phyloP scores from a whole-genome alignment of 352 stramenopile genomes.

The Phytopythium mirpurense region DNA sequence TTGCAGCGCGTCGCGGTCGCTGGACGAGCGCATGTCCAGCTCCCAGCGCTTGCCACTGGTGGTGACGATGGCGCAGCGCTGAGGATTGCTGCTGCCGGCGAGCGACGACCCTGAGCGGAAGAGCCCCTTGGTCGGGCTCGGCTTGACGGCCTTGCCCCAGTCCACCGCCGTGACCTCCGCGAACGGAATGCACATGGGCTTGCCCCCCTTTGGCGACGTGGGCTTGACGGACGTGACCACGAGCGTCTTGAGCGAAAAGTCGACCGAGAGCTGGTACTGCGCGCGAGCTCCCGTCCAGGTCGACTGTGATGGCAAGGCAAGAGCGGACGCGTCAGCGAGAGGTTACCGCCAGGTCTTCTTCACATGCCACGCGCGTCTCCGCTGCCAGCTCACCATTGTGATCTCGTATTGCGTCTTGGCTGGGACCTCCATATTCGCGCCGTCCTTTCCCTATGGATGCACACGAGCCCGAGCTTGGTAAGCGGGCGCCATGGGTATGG shows the following conservation, averaged over 20 bases:
- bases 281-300: constrained; percentile 42
- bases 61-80: constrained; percentile 21
- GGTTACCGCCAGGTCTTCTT: neutral
- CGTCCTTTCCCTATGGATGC: neutral
- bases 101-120: constrained; percentile 25
- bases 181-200: constrained; percentile 18
- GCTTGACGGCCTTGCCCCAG: constrained; percentile 8
- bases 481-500: neutral
- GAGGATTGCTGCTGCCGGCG: constrained; percentile 16
- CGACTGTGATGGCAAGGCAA: constrained; percentile 8
- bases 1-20: constrained; percentile 28
- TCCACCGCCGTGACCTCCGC: constrained; percentile 37
- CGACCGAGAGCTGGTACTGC: constrained; percentile 29
- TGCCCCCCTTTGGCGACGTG: constrained; percentile 22
- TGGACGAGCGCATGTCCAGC: constrained; percentile 37
- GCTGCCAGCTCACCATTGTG: constrained; percentile 33
- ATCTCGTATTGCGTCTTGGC: constrained; percentile 31
- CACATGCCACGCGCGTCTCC: neutral
- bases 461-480: neutral
- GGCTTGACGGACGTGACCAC: constrained; percentile 24
- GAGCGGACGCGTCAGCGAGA: neutral
- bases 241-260: constrained; percentile 15
- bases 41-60: constrained; percentile 26
- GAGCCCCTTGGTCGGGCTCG: constrained; percentile 13
- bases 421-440: neutral